Percentiles rank a stretch among this genome's conserved stretches.
phyloP scores from a whole-genome alignment of 352 stramenopile genomes.

The Aphanomyces cochlioides region DNA sequence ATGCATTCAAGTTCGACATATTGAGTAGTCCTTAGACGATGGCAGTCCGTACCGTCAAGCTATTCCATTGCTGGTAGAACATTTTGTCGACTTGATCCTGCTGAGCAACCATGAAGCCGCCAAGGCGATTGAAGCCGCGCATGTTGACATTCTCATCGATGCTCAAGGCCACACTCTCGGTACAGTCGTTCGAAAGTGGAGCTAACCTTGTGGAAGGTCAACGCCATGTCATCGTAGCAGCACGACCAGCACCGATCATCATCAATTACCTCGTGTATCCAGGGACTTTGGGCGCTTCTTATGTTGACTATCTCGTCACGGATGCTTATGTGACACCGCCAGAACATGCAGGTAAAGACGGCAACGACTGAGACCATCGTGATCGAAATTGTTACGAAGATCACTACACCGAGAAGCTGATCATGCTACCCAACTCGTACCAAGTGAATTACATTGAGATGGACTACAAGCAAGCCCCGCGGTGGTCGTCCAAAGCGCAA shows the following conservation, averaged over 20 bases:
- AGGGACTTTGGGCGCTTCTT: constrained; percentile 64
- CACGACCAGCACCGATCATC: constrained; percentile 52
- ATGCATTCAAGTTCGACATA: neutral
- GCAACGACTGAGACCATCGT: neutral
- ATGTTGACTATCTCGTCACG: constrained; percentile 72
- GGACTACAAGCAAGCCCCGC: neutral
- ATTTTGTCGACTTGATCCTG: constrained; percentile 50
- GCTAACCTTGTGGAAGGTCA: neutral
- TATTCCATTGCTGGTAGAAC: constrained; percentile 41
- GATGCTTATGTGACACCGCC: constrained; percentile 54
- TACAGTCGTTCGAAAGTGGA: neutral
- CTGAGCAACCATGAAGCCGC: constrained; percentile 44
- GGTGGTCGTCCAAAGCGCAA: neutral
- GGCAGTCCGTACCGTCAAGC: constrained; percentile 39
- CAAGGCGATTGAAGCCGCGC: constrained; percentile 35
- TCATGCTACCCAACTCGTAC: constrained; percentile 67
- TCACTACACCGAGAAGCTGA: constrained; percentile 68
- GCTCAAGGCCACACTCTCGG: constrained; percentile 72
- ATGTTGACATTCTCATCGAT: constrained; percentile 72
- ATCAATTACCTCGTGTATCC: constrained; percentile 84
- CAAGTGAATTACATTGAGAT: constrained; percentile 71
- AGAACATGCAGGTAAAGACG: constrained; percentile 31
- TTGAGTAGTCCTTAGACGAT: constrained; percentile 39
- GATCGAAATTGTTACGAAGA: neutral
- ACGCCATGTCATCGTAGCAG: constrained; percentile 50